A percentile compares a stretch with the other conserved stretches of the same genome.
Conservation (phyloP, 352 stramenopile genomes). For the Globisporangium carolinianum region DNA sequence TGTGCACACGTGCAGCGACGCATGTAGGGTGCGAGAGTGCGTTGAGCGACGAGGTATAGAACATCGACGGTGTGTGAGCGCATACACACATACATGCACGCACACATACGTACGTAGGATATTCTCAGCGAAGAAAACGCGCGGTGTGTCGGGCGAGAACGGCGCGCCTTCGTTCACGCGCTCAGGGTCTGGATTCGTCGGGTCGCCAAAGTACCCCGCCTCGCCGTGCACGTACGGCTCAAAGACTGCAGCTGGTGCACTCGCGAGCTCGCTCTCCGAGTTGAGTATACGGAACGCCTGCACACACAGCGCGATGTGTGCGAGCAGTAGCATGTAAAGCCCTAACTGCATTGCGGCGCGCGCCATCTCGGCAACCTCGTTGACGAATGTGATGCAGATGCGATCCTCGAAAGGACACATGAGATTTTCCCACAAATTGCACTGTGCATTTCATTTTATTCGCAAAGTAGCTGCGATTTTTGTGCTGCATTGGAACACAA, state of each 20-base stretch:
- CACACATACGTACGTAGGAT: conserved; percentile 13
- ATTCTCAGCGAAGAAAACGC: conserved; percentile 36
- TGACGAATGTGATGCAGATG: too few species aligned
- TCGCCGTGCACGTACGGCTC: conserved; percentile 76
- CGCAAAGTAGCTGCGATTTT: too few species aligned
- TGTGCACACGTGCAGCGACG: background rate
- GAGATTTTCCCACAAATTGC: too few species aligned
- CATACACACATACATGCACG: conserved; percentile 16
- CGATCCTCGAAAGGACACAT: too few species aligned
- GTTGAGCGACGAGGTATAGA: background rate
- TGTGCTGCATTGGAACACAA: too few species aligned
- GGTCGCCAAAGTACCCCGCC: conserved; percentile 83
- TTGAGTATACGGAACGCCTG: conserved; percentile 32
- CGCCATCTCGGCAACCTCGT: background rate
- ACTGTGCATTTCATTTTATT: too few species aligned
- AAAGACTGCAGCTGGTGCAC: conserved; percentile 44
- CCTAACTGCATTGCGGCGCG: background rate
- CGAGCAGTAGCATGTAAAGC: background rate
- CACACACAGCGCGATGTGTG: background rate
- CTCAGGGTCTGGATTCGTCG: conserved; percentile 47
- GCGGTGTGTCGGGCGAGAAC: conserved; percentile 63
- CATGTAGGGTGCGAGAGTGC: background rate
- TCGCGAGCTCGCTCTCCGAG: conserved; percentile 21
- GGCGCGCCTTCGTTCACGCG: conserved; percentile 82
- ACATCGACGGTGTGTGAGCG: conserved; percentile 14